Conservation (phyloP, 2,329 filamentous ascomycete species). For the Monosporascus sp. region DNA sequence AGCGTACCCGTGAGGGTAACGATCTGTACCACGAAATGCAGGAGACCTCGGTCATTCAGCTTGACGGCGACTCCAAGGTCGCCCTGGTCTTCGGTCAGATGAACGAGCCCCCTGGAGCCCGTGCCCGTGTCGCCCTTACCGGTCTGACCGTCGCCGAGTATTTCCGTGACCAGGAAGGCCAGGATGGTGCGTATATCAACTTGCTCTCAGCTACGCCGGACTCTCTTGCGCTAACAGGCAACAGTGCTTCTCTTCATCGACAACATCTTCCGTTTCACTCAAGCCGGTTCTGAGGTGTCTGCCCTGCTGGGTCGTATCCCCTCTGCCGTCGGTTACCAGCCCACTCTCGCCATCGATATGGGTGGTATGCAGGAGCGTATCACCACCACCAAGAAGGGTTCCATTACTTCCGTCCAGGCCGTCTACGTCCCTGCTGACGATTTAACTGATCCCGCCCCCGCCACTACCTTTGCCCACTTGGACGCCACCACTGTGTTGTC, state of each 20-base stretch:
- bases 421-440: constrained; percentile 99
- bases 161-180: constrained; percentile 71
- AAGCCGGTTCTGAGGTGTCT: constrained; percentile 99
- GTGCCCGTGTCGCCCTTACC: constrained; percentile 98
- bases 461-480: constrained; percentile 99
- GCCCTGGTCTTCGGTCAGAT: constrained; percentile 99
- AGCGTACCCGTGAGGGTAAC: constrained; percentile 99
- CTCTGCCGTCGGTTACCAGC: constrained; percentile 99
- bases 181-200: constrained; percentile 62
- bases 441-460: constrained; percentile 99
- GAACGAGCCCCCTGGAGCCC: constrained; percentile 99
- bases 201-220: background rate
- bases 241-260: constrained; percentile 97
- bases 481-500: constrained; percentile 99
- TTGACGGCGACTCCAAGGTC: constrained; percentile 99
- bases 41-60: constrained; percentile 98
- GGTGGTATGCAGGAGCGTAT: constrained; percentile 99
- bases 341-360: constrained; percentile 97
- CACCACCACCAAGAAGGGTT: constrained; percentile 98
- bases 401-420: constrained; percentile 99
- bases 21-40: constrained; percentile 99
- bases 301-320: constrained; percentile 98
- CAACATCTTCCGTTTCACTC: constrained; percentile 99
- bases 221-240: background rate
- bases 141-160: constrained; percentile 77